Base-by-base conservation (phyloP, 257 asterid genomes). In the Solanum rostratum region DNA sequence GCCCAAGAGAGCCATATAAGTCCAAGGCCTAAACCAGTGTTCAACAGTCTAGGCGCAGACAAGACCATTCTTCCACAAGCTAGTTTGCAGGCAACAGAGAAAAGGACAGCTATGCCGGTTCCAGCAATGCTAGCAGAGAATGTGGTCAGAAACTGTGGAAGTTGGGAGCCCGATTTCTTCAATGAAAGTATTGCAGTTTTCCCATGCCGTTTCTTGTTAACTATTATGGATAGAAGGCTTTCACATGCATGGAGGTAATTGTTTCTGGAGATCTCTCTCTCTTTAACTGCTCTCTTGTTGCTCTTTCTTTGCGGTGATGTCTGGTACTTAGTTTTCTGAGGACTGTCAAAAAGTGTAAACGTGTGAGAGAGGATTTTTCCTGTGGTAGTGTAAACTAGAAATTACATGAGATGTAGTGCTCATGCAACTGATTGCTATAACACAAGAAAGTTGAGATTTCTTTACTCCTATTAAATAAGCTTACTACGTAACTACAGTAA, bases 1-100 rank as follows among this genome's bases (percentile, higher is more conserved):
- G 94, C 96, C 92, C 93, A 92, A 1, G 99, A 95, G 16, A 97
- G 95, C 97, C 97, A 97, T 49, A 97, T 93, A 20, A 97, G 93
- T 15, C 97, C 98, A 30, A 94, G 79, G 9, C 99, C 99, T 74
- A 97, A 82, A 27, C 99, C 97, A 1, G 97, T 88, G 90, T 86
- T 93, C 91, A 89, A 84, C 76, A 90, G 68, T 91, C 88, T 92
- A 6, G 99, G 85, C 8, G 89, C 83, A 84, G 93, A 90, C 60
- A 93, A 90, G 62, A 97, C 92, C 19, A 87, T 90, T 65, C 88
- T 84, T 62, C 92, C 87, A 82, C 93, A 90, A 30, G 88, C 93
- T 20, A 93, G 92, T 85, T 93, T 92, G 90, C 93, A 93, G 84
- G 88, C 65, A 65, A 93, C 94, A 0, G 98, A 92, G 70, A 92